Percentiles rank a stretch among this genome's conserved stretches.
Conservation (phyloP, 495 filamentous ascomycete species). For the Daldinia decipiens region DNA sequence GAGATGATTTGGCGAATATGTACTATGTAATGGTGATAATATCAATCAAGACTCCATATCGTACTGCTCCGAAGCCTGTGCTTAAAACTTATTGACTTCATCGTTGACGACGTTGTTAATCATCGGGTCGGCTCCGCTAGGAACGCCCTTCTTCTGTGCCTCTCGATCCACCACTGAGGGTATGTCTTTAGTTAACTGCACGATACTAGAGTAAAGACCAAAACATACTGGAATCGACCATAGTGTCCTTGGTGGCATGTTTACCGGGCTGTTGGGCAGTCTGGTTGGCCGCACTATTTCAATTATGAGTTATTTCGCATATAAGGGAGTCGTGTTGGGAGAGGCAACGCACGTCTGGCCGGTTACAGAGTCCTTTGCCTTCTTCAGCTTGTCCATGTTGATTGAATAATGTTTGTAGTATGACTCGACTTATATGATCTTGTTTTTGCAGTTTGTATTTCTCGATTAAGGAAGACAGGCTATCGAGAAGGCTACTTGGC, state of each 20-base stretch:
- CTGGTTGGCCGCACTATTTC: slow-evolving; percentile 47
- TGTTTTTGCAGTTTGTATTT: background rate
- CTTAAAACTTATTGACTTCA: background rate
- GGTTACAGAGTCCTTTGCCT: slow-evolving; percentile 44
- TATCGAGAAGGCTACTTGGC: background rate
- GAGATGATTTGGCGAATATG: too few species aligned
- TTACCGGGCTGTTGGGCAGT: slow-evolving; percentile 46
- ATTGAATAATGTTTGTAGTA: background rate
- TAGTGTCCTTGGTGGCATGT: slow-evolving; percentile 45
- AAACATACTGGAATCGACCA: slow-evolving; percentile 24
- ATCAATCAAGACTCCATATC: background rate
- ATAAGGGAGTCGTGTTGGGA: background rate
- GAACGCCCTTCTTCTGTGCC: background rate
- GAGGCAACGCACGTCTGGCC: slow-evolving; percentile 34
- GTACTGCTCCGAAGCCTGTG: background rate
- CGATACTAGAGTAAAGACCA: background rate
- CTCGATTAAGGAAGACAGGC: background rate
- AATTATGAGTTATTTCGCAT: slow-evolving; percentile 11
- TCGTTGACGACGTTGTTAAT: background rate
- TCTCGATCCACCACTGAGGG: background rate
- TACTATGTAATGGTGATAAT: background rate
- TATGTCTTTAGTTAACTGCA: background rate
- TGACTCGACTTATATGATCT: background rate
- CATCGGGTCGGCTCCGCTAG: background rate
- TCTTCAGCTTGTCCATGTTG: slow-evolving; percentile 37